These are phyloP conservation scores for Xylariaceae sp. DNA, from an alignment of 2,329 filamentous ascomycete genomes.

Conservation along the genomic window DNA sequence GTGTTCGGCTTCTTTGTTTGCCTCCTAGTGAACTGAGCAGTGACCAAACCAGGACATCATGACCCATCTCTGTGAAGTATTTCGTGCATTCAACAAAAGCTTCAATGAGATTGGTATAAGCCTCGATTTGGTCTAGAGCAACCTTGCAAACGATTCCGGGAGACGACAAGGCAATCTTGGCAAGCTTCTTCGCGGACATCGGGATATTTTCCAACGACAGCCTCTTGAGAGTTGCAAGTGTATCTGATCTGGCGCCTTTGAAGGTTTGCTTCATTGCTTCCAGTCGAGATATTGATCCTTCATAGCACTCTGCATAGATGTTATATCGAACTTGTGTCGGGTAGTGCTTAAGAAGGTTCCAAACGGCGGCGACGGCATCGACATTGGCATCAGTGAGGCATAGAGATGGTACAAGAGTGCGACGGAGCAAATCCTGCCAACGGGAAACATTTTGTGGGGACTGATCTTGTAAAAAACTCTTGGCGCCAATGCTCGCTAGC, in stretches of 20 bases:
- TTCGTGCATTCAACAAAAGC: slow-evolving; percentile 92
- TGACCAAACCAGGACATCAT: slow-evolving; percentile 93
- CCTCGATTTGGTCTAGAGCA: slow-evolving; percentile 88
- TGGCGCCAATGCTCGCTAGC: slow-evolving; percentile 81
- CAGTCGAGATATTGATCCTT: slow-evolving; percentile 75
- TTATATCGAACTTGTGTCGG: slow-evolving; percentile 78
- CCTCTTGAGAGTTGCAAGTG: slow-evolving; percentile 84
- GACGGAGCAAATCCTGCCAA: slow-evolving; percentile 85
- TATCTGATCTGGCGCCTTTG: slow-evolving; percentile 76
- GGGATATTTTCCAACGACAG: slow-evolving; percentile 86
- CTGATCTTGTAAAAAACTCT: slow-evolving; percentile 72
- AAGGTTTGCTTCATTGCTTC: slow-evolving; percentile 83
- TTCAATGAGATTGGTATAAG: slow-evolving; percentile 93
- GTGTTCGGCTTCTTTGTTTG: slow-evolving; percentile 67
- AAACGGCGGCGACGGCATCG: slow-evolving; percentile 83
- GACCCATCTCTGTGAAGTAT: slow-evolving; percentile 91
- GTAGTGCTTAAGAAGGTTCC: slow-evolving; percentile 79
- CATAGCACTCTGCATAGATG: slow-evolving; percentile 94
- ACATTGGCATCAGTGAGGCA: slow-evolving; percentile 87
- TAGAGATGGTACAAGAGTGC: slow-evolving; percentile 84
- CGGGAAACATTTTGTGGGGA: slow-evolving; percentile 74
- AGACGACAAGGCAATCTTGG: slow-evolving; percentile 89
- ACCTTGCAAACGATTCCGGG: slow-evolving; percentile 91
- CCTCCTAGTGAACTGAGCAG: slow-evolving; percentile 75
- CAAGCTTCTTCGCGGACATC: slow-evolving; percentile 84